Conservation (phyloP, 1,139 yeast genomes). For the Pichia sp. region DNA sequence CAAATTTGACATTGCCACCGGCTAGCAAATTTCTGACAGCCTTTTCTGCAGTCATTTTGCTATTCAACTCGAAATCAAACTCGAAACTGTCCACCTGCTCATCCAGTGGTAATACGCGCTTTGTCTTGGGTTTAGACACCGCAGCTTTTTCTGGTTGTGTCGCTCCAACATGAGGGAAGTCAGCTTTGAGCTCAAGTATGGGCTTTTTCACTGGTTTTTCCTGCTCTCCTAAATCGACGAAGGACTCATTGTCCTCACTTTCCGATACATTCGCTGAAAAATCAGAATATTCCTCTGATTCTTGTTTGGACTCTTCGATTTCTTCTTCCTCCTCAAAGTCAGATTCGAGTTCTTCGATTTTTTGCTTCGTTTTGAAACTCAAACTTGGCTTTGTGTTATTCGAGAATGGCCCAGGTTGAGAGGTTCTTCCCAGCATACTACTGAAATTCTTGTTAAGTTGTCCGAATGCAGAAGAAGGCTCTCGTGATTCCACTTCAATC, state of each 20-base stretch:
- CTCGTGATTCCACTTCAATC: not conserved
- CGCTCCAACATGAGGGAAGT: too few species aligned
- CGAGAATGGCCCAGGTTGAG: not conserved
- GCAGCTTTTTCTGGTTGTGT: not conserved
- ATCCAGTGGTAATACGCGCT: constrained; percentile 10
- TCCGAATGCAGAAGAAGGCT: not conserved
- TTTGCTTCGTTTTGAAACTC: not conserved
- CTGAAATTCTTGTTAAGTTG: not conserved
- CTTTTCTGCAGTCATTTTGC: not conserved
- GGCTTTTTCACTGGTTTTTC: too few species aligned
- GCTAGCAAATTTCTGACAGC: constrained; percentile 9
- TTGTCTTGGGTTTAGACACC: too few species aligned
- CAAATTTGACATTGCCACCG: not conserved
- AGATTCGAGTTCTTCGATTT: constrained; percentile 10
- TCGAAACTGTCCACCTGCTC: constrained; percentile 6
- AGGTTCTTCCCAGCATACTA: not conserved
- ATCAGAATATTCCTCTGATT: constrained; percentile 2
- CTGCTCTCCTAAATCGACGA: not conserved
- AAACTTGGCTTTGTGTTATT: not conserved
- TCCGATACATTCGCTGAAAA: not conserved
- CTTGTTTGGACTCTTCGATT: constrained; percentile 3
- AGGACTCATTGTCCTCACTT: not conserved
- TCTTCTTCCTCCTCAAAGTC: constrained; percentile 11
- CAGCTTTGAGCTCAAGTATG: not conserved
- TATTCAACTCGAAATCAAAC: constrained; percentile 8